Evolutionary conservation across 345 rosid species (phyloP).

Genomic region (Aethionema arabicum): DNA sequence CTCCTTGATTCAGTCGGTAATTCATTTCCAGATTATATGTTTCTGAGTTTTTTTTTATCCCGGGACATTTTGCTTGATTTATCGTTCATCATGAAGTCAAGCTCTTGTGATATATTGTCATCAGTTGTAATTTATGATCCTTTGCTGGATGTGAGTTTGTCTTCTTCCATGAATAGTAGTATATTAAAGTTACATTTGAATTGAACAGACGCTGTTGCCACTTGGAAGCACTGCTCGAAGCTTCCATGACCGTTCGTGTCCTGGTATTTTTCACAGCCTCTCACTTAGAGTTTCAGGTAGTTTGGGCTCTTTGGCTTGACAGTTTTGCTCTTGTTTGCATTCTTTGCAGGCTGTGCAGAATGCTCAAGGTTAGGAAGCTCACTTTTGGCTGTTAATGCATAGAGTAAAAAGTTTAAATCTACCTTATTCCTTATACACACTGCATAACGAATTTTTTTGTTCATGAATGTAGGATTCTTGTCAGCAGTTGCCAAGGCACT

Average conservation of each 20-base stretch:
- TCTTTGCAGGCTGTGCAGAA: conserved; percentile 45
- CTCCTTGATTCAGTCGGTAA: background rate
- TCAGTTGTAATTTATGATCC: background rate
- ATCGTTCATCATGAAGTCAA: background rate
- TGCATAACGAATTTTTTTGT: background rate
- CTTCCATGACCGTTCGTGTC: conserved; percentile 46
- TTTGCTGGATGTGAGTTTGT: conserved; percentile 1
- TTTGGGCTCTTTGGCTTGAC: background rate
- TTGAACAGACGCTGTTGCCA: conserved; percentile 46
- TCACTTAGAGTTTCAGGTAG: background rate
- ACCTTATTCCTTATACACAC: background rate
- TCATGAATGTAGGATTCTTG: conserved; percentile 28
- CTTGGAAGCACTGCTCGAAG: conserved; percentile 46
- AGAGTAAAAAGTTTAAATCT: background rate
- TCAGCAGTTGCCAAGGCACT: conserved; percentile 36
- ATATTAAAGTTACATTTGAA: conserved; percentile 9
- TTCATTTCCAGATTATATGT: background rate
- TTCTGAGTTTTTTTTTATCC: background rate
- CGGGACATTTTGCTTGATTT: background rate
- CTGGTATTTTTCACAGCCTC: conserved; percentile 41
- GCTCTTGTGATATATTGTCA: background rate
- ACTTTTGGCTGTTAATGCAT: conserved; percentile 13
- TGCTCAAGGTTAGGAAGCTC: conserved; percentile 34
- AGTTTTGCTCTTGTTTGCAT: conserved; percentile 10
- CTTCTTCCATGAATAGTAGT: background rate